These are phyloP conservation scores for Stagonosporopsis vannaccii DNA, from an alignment of 2,329 filamentous ascomycete genomes.

Conservation along the genomic window DNA sequence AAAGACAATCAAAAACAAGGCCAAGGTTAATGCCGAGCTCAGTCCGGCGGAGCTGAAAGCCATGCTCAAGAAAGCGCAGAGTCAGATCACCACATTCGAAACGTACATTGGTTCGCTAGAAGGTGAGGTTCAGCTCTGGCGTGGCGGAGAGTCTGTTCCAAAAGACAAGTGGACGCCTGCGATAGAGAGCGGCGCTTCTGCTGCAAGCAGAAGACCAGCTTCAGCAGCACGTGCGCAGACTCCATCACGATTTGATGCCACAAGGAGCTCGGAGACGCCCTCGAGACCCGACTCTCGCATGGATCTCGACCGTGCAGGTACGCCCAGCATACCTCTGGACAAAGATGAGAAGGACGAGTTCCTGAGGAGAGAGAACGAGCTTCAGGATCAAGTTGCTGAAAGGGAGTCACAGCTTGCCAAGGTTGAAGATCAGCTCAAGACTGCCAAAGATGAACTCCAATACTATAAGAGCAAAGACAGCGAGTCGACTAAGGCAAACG, in stretches of 20 bases:
- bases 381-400: conserved; percentile 95
- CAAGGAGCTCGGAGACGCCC: conserved; percentile 49
- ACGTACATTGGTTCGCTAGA: conserved; percentile 84
- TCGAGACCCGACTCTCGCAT: conserved; percentile 69
- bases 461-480: conserved; percentile 86
- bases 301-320: conserved; percentile 80
- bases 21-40: conserved; percentile 98
- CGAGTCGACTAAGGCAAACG: conserved; percentile 87
- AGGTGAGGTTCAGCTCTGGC: conserved; percentile 85
- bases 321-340: conserved; percentile 85
- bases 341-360: conserved; percentile 99
- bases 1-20: conserved; percentile 99
- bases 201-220: conserved; percentile 57
- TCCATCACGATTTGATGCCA: conserved; percentile 63
- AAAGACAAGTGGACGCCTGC: conserved; percentile 86
- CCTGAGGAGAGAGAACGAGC: conserved; percentile 89
- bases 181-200: conserved; percentile 62
- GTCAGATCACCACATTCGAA: conserved; percentile 87
- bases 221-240: conserved; percentile 65
- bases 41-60: conserved; percentile 94
- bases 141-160: conserved; percentile 84
- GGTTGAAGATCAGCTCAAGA: conserved; percentile 79
- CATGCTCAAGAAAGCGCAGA: conserved; percentile 89
- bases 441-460: conserved; percentile 84
- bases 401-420: conserved; percentile 82